Percentiles rank a stretch among this genome's conserved stretches.
Conservation (phyloP, 495 filamentous ascomycete genomes). For the Aspergillus carlsbadensis region DNA sequence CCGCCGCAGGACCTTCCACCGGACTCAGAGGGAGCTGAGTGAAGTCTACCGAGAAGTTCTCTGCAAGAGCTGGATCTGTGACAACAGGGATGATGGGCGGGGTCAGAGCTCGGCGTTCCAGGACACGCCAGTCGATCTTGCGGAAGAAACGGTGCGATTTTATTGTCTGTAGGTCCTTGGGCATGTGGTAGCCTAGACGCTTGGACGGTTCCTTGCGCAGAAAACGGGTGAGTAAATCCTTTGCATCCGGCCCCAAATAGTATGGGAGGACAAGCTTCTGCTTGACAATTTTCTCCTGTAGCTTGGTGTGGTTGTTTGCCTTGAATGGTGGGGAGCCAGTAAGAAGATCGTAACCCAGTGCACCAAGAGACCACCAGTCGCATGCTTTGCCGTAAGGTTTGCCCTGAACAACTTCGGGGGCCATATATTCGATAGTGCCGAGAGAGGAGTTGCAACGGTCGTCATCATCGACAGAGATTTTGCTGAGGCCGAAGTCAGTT, state of each 20-base stretch:
- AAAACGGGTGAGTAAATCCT: conserved; percentile 85
- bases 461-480: conserved; percentile 82
- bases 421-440: conserved; percentile 98
- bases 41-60: conserved; percentile 91
- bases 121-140: conserved; percentile 86
- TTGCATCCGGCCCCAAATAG: conserved; percentile 84
- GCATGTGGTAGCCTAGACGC: conserved; percentile 82
- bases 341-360: conserved; percentile 86
- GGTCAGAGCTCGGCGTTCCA: conserved; percentile 73
- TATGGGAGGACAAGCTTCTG: conserved; percentile 85
- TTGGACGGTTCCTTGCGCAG: conserved; percentile 89
- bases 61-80: conserved; percentile 89
- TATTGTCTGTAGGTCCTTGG: conserved; percentile 78
- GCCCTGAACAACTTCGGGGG: conserved; percentile 85
- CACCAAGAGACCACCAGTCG: conserved; percentile 98
- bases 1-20: conserved; percentile 39
- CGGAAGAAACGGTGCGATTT: conserved; percentile 96
- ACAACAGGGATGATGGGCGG: conserved; percentile 90
- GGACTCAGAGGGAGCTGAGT: conserved; percentile 82
- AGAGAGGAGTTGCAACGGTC: conserved; percentile 77
- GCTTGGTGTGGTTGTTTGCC: conserved; percentile 86
- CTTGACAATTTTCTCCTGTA: conserved; percentile 89
- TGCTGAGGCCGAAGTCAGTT: conserved; percentile 95
- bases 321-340: conserved; percentile 88
- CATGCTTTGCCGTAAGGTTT: conserved; percentile 84